Base-by-base conservation (phyloP, 2,329 filamentous ascomycete genomes). In the Chaetoscypha palmicola region DNA sequence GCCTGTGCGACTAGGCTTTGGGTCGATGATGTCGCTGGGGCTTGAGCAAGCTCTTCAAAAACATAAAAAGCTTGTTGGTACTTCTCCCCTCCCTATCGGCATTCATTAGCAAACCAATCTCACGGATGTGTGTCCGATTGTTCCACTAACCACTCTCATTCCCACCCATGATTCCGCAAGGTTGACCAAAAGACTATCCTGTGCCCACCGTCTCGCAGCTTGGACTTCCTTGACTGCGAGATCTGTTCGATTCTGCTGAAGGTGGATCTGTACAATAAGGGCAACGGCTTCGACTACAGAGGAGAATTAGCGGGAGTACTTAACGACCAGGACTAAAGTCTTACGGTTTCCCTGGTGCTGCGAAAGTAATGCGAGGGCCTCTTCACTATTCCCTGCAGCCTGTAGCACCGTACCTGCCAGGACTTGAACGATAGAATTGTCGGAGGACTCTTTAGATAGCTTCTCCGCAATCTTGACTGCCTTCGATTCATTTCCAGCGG, bases 51-150 rank as follows among this genome's bases (percentile, higher is more conserved):
- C 66, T 98, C 92, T 67, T 97, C 91, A 60, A 88, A 97, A 49
- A 97, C 91, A 72, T 98, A 97, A 68, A 94, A 97, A 14, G 91
- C 83, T 61, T 92, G 86, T 62, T 97, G 92, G 67, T 97, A 97
- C 64, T 88, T 92, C 57, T 95, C 89, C 55, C 90, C 90, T 60
- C 91, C 91, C 84, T 94, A 49, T 19, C 17, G 8, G 10, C 20
- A 16, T 3, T 16, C n/a, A 5, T 34, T 16, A 19, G n/a, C 3
- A n/a, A 10, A 12, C 31, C 20, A 19, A 9, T n/a, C 3, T 3
- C 11, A 24, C 34, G 23, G 33, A 21, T 23, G n/a, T n/a, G n/a
- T n/a, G n/a, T 22, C 11, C 10, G 10, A 2, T 12, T 28, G 17
- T 17, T 9, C 26, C 32, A 68, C 75, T 50, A 76, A 92, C 88